Evolutionary conservation across 495 filamentous ascomycete species (phyloP).

Genomic region (Aspergillus cristatus): DNA sequence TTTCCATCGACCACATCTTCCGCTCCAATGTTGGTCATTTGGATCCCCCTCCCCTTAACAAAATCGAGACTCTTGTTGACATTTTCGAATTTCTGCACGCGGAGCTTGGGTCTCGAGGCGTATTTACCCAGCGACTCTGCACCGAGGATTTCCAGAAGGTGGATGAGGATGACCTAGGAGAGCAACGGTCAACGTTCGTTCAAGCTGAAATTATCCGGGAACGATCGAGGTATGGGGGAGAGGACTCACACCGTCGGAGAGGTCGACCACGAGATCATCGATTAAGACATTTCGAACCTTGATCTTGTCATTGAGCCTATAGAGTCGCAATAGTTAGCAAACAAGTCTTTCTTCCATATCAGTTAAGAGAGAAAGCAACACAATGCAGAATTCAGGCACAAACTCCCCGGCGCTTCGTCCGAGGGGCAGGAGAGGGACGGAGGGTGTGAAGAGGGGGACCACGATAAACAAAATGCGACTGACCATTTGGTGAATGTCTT

Average conservation of each 20-base stretch:
- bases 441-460: not conserved
- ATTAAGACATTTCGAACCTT: constrained; percentile 64
- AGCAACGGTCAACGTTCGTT: constrained; percentile 3
- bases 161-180: constrained; percentile 77
- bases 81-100: constrained; percentile 97
- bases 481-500: constrained; percentile 99
- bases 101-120: constrained; percentile 88
- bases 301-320: constrained; percentile 91
- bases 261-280: constrained; percentile 75
- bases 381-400: not conserved
- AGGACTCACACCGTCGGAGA: constrained; percentile 79
- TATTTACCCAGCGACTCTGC: constrained; percentile 92
- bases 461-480: constrained; percentile 10
- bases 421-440: not conserved
- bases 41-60: constrained; percentile 81
- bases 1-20: constrained; percentile 99
- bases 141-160: constrained; percentile 91
- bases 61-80: constrained; percentile 92
- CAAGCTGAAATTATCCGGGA: not conserved
- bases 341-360: not conserved
- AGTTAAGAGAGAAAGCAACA: constrained; percentile 1
- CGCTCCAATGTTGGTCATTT: constrained; percentile 96
- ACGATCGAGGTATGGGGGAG: not conserved
- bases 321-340: no score
- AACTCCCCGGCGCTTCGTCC: no score